phyloP scores from a whole-genome alignment of 2,329 filamentous ascomycete genomes.

The Cladosporium cucumerinum region DNA sequence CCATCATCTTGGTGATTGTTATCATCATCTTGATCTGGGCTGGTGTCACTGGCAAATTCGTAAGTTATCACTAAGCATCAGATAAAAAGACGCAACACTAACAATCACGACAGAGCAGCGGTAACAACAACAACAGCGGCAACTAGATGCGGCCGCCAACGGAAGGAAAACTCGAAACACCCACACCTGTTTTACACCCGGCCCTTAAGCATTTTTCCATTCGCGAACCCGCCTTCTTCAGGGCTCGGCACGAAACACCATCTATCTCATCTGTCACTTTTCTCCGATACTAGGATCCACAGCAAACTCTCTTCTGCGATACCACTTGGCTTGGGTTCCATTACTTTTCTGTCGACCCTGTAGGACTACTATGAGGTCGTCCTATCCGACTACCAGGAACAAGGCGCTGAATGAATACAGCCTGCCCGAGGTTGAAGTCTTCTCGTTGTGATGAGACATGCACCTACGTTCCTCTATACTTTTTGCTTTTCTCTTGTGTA shows the following conservation, averaged over 20 bases:
- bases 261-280: conserved; percentile 3
- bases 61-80: background rate
- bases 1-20: conserved; percentile 23
- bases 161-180: background rate
- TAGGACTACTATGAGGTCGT: background rate
- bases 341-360: background rate
- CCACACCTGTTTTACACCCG: background rate
- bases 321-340: conserved; percentile 5
- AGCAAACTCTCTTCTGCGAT: conserved; percentile 7
- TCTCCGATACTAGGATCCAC: background rate
- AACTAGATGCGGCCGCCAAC: background rate
- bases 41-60: conserved; percentile 17
- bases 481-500: conserved; percentile 1
- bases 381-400: background rate
- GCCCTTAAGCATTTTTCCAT: background rate
- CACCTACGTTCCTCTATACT: background rate
- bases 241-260: background rate
- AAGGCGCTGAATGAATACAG: background rate
- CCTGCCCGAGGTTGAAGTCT: background rate
- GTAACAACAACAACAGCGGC: conserved; percentile 12
- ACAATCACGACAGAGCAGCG: conserved; percentile 8
- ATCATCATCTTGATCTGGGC: conserved; percentile 17
- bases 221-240: background rate
- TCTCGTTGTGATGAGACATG: background rate
- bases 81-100: background rate